Evolutionary conservation across 176 grass and related monocot species (phyloP).

Genomic region (Guadua angustifolia): DNA sequence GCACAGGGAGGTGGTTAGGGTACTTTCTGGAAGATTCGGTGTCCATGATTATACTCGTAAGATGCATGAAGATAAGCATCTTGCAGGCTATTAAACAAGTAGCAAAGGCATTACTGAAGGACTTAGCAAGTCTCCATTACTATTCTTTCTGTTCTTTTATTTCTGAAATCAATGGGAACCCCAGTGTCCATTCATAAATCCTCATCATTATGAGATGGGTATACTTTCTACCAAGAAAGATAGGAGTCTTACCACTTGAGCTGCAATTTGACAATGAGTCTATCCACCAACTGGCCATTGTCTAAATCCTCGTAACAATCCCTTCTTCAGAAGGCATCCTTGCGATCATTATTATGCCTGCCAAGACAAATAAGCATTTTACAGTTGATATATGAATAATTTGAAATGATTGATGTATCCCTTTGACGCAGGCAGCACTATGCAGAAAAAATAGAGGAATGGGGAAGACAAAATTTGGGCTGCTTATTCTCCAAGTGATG

Average conservation of each 20-base stretch:
- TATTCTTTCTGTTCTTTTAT: not conserved
- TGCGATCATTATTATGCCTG: slow-evolving; percentile 23
- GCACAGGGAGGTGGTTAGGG: slow-evolving; percentile 16
- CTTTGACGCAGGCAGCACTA: not conserved
- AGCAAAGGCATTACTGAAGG: not conserved
- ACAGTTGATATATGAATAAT: slow-evolving; percentile 42
- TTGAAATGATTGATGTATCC: slow-evolving; percentile 39
- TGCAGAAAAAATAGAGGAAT: slow-evolving; percentile 7
- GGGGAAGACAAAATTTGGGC: not conserved
- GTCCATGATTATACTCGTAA: slow-evolving; percentile 10
- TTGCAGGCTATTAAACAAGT: not conserved
- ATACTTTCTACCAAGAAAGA: slow-evolving; percentile 2
- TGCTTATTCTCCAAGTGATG: slow-evolving; percentile 66
- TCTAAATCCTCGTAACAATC: not conserved
- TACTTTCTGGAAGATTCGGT: slow-evolving; percentile 40
- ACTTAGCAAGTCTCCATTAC: not conserved
- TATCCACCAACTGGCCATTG: not conserved
- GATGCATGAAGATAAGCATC: slow-evolving; percentile 31
- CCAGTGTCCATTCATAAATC: not conserved
- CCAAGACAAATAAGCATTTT: slow-evolving; percentile 16
- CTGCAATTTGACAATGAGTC: slow-evolving; percentile 19
- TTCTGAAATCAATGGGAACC: not conserved
- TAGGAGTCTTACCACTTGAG: not conserved
- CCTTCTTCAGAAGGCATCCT: not conserved
- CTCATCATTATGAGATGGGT: not conserved